Conservation (phyloP, 2,329 filamentous ascomycete genomes). For the Blastomyces gilchristii region DNA sequence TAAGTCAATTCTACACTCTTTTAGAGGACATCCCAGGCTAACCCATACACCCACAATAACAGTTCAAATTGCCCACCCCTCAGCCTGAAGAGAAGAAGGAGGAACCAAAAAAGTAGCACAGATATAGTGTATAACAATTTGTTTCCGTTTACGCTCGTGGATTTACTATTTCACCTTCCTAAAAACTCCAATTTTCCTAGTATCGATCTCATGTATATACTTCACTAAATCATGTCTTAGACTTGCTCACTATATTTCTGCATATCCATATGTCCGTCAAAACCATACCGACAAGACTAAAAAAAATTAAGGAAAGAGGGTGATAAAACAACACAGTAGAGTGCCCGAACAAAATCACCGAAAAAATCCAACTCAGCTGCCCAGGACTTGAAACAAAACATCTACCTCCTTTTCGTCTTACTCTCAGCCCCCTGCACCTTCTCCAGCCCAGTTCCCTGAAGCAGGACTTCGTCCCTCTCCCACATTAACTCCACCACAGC, state of each 20-base stretch:
- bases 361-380: neutral
- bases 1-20: conserved; percentile 30
- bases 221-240: neutral
- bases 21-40: conserved; percentile 8
- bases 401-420: conserved; percentile 20
- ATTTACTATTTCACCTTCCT: neutral
- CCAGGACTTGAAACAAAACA: neutral
- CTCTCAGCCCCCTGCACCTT: conserved; percentile 21
- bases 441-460: conserved; percentile 27
- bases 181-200: neutral
- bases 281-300: neutral
- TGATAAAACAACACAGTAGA: neutral
- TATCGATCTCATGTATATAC: conserved; percentile 5
- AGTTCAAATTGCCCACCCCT: conserved; percentile 89
- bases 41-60: conserved; percentile 12
- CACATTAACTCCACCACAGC: conserved; percentile 39
- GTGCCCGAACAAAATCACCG: neutral
- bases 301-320: neutral
- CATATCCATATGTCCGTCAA: neutral
- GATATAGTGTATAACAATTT: conserved; percentile 13
- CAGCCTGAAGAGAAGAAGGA: conserved; percentile 90
- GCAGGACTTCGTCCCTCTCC: conserved; percentile 40
- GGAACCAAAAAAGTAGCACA: conserved; percentile 76
- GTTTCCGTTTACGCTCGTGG: neutral
- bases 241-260: neutral